Percentiles rank a stretch among this genome's conserved stretches.
These are phyloP conservation scores for Nasturtium officinale DNA, from an alignment of 345 rosid genomes.

Conservation along the genomic window DNA sequence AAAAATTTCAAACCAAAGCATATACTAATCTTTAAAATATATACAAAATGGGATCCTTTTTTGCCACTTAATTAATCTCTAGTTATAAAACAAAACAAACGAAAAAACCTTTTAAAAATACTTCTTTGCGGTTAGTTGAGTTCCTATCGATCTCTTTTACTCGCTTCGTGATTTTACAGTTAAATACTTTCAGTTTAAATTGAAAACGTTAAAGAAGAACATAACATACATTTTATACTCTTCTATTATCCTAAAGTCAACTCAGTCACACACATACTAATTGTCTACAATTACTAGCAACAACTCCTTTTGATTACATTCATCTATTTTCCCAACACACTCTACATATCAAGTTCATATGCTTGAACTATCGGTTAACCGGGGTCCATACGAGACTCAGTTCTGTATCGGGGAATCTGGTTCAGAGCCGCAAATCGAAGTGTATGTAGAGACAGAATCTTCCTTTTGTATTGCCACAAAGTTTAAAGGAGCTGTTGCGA, in stretches of 20 bases:
- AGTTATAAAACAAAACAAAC: too few species aligned
- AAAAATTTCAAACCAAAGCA: too few species aligned
- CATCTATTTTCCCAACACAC: slow-evolving; percentile 23
- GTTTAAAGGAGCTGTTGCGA: slow-evolving; percentile 56
- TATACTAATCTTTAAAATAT: too few species aligned
- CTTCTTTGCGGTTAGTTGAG: too few species aligned
- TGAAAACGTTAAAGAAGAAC: not conserved
- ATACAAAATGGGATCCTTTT: too few species aligned
- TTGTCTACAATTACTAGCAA: slow-evolving; percentile 22
- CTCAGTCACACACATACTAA: slow-evolving; percentile 29
- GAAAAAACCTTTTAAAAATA: too few species aligned
- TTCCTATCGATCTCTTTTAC: too few species aligned
- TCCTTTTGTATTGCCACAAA: slow-evolving; percentile 80
- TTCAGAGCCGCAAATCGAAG: slow-evolving; percentile 76
- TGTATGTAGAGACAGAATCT: slow-evolving; percentile 71
- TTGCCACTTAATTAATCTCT: too few species aligned
- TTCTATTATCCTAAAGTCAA: slow-evolving; percentile 30
- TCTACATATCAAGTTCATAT: not conserved
- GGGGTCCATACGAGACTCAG: slow-evolving; percentile 12
- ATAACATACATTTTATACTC: slow-evolving; percentile 22
- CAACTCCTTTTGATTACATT: slow-evolving; percentile 5
- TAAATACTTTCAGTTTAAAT: too few species aligned
- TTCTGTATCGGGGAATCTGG: slow-evolving; percentile 65
- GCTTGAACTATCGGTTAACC: not conserved
- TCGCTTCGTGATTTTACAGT: too few species aligned